These are phyloP conservation scores for Fusarium pseudocircinatum DNA, from an alignment of 2,329 filamentous ascomycete genomes.

Conservation along the genomic window DNA sequence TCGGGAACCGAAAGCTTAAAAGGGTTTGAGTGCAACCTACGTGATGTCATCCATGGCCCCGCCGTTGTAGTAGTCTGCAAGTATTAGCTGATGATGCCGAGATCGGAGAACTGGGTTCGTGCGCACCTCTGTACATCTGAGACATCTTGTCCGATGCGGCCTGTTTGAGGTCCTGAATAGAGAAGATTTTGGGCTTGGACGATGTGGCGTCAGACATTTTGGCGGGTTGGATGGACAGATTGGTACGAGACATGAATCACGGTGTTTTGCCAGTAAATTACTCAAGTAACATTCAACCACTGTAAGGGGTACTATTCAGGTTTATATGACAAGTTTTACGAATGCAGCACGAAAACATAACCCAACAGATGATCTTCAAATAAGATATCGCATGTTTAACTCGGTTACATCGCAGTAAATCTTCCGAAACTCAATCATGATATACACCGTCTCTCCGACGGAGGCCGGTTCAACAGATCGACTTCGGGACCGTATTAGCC, in stretches of 20 bases:
- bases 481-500: neutral
- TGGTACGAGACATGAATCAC: neutral
- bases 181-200: neutral
- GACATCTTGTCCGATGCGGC: slow-evolving; percentile 3
- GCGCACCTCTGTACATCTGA: neutral
- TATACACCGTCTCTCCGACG: neutral
- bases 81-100: neutral
- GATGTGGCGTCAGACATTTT: neutral
- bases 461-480: neutral
- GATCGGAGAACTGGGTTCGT: neutral
- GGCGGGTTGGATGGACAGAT: neutral
- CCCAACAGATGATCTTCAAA: neutral
- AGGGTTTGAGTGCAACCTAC: neutral
- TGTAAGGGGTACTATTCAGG: neutral
- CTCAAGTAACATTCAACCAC: neutral
- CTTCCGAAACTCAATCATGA: neutral
- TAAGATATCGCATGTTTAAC: neutral
- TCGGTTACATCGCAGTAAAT: neutral
- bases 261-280: neutral
- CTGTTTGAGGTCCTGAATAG: slow-evolving; percentile 1
- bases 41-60: neutral
- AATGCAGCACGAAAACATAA: neutral
- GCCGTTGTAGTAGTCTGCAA: neutral
- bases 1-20: neutral
- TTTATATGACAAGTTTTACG: neutral